Conservation (phyloP, 2,329 filamentous ascomycete genomes). For the Alternaria postmessia region DNA sequence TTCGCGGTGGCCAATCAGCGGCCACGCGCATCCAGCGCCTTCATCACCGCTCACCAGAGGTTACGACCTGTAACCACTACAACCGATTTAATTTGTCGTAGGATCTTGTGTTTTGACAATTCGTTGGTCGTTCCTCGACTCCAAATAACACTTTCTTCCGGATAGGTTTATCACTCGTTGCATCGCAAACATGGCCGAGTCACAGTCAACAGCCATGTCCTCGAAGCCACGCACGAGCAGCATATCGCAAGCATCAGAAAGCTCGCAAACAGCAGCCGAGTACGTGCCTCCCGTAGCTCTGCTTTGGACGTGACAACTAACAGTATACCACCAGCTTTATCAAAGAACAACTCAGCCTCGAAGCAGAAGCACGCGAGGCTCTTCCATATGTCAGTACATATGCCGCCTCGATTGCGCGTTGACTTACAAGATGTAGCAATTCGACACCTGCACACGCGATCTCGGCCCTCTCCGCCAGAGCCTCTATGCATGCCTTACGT, state of each 20-base stretch:
- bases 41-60: constrained; percentile 6
- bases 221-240: constrained; percentile 48
- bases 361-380: constrained; percentile 93
- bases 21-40: constrained; percentile 15
- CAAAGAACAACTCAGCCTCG: constrained; percentile 84
- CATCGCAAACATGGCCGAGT: constrained; percentile 36
- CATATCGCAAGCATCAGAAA: constrained; percentile 58
- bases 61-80: background rate
- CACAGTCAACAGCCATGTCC: constrained; percentile 30
- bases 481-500: constrained; percentile 92
- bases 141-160: background rate
- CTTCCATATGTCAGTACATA: constrained; percentile 78
- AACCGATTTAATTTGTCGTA: background rate
- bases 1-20: constrained; percentile 24
- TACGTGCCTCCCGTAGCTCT: constrained; percentile 22
- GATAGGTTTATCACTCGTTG: background rate
- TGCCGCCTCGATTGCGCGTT: constrained; percentile 3
- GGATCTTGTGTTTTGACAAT: background rate
- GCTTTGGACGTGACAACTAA: background rate
- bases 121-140: no score
- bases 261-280: constrained; percentile 64
- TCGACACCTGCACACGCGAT: constrained; percentile 90
- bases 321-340: constrained; percentile 71
- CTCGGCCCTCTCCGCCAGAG: constrained; percentile 87
- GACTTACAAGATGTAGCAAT: constrained; percentile 68